Conservation (phyloP, 257 asterid species). For the Solanum rostratum region DNA sequence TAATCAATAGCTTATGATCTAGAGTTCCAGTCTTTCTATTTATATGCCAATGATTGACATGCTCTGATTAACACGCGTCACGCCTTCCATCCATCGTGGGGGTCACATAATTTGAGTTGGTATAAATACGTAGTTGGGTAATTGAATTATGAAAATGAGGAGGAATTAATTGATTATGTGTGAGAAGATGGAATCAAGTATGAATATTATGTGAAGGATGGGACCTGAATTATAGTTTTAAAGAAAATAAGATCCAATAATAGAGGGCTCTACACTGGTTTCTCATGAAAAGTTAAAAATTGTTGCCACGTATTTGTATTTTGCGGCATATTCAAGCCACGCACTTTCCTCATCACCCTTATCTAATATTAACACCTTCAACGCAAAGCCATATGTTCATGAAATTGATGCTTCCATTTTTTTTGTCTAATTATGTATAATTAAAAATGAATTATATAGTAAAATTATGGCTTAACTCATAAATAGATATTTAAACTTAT, state of each 20-base stretch:
- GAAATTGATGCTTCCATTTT: background rate
- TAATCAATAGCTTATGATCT: too few relatives aligned
- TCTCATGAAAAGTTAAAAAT: background rate
- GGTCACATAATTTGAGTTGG: background rate
- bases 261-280: background rate
- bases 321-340: background rate
- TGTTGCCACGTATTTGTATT: constrained; percentile 22
- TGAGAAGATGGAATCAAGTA: background rate
- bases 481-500: too few relatives aligned
- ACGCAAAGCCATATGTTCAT: background rate
- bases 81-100: too few relatives aligned
- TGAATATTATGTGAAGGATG: background rate
- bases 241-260: background rate
- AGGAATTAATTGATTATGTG: background rate
- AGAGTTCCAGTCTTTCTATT: too few relatives aligned
- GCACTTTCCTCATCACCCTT: background rate
- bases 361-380: background rate
- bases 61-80: too few relatives aligned
- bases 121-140: background rate
- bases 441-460: too few relatives aligned
- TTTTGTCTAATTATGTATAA: too few relatives aligned
- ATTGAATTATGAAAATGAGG: background rate
- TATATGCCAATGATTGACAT: too few relatives aligned
- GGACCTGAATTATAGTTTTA: background rate
- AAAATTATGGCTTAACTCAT: too few relatives aligned